phyloP scores from a whole-genome alignment of 1,284 basidiomycete species.

The Marasmius oreades region DNA sequence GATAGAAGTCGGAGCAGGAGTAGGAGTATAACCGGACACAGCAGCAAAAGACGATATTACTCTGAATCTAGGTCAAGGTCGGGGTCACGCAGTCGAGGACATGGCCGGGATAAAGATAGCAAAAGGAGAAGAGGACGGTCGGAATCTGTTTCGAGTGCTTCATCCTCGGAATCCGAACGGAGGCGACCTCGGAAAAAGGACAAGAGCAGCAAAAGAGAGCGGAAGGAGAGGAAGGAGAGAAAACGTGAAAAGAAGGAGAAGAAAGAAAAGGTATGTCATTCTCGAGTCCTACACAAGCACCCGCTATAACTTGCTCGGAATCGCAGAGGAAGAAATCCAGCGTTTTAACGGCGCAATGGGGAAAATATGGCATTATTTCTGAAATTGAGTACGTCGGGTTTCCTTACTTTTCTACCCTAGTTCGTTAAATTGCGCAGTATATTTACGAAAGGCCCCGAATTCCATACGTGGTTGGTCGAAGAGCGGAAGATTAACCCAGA shows the following conservation, averaged over 20 bases:
- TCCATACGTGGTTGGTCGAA: slow-evolving; percentile 87
- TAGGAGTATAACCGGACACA: not conserved
- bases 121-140: slow-evolving; percentile 27
- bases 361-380: slow-evolving; percentile 82
- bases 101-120: not conserved
- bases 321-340: slow-evolving; percentile 53
- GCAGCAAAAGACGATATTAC: slow-evolving; percentile 16
- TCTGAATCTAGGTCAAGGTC: slow-evolving; percentile 22
- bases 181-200: not conserved
- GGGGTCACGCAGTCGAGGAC: slow-evolving; percentile 17
- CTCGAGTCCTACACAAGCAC: not conserved
- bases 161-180: slow-evolving; percentile 12
- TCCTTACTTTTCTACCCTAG: slow-evolving; percentile 5
- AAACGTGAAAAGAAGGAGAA: slow-evolving; percentile 66
- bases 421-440: slow-evolving; percentile 41
- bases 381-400: slow-evolving; percentile 71
- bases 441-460: slow-evolving; percentile 78
- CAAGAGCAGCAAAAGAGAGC: slow-evolving; percentile 9
- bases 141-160: slow-evolving; percentile 31
- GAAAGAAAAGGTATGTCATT: slow-evolving; percentile 35
- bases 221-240: slow-evolving; percentile 30
- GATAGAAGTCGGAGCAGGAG: slow-evolving; percentile 19
- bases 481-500: slow-evolving; percentile 88
- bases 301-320: slow-evolving; percentile 3
- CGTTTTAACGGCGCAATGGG: slow-evolving; percentile 67